phyloP scores from a whole-genome alignment of 2,329 filamentous ascomycete species.

The Diaporthe velutina region DNA sequence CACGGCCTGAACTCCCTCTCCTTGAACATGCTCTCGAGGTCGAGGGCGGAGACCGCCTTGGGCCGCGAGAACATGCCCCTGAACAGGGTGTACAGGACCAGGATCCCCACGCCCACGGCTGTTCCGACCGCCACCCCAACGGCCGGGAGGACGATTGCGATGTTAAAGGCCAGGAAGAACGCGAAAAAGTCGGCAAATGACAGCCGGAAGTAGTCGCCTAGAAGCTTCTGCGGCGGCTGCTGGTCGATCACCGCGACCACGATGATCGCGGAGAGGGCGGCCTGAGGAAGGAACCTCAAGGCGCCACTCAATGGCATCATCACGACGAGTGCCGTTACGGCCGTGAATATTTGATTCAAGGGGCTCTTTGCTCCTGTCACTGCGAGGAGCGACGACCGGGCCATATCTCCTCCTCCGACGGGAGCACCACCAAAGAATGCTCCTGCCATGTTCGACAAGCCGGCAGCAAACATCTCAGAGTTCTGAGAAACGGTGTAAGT shows the following conservation, averaged over 20 bases:
- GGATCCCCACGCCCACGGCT: background rate
- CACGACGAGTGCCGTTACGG: conserved; percentile 18
- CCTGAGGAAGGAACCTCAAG: conserved; percentile 25
- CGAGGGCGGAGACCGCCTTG: background rate
- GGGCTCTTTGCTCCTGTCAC: conserved; percentile 30
- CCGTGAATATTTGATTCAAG: conserved; percentile 31
- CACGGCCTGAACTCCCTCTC: background rate
- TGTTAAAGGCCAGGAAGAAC: conserved; percentile 29
- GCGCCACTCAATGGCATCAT: conserved; percentile 21
- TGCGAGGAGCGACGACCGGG: conserved; percentile 20
- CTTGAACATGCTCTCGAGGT: conserved; percentile 6
- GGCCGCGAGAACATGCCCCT: conserved; percentile 30
- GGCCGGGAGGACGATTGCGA: conserved; percentile 12
- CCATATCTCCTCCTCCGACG: conserved; percentile 33
- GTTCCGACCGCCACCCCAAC: conserved; percentile 1
- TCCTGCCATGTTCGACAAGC: conserved; percentile 9
- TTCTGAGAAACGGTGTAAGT: conserved; percentile 25
- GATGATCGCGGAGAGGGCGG: conserved; percentile 15
- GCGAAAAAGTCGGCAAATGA: conserved; percentile 33
- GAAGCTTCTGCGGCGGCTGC: conserved; percentile 27
- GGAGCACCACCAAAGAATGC: conserved; percentile 31
- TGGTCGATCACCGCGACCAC: conserved; percentile 32
- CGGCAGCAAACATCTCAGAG: conserved; percentile 31
- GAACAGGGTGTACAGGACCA: conserved; percentile 27
- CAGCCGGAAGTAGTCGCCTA: conserved; percentile 26